Evolutionary conservation across 345 rosid genomes (phyloP), one percentile per base, ranked within the genome.

Genomic region (Stellera chamaejasme): DNA sequence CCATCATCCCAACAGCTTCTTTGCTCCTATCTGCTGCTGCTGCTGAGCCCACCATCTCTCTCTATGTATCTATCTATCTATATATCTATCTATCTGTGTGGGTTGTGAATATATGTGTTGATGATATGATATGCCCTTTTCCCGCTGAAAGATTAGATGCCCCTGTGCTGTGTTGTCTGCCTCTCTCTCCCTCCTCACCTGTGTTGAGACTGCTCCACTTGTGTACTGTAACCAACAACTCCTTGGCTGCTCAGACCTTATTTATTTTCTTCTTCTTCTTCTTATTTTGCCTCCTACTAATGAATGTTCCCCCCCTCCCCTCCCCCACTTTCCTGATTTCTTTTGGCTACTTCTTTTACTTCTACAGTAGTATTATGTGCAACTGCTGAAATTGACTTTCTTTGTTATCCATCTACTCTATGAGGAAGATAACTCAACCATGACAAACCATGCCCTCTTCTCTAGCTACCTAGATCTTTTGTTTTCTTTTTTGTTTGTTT

Each of bases 1-100:
- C 97, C 96, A 93, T 87, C 99, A 93, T 93, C 91, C 95, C 99
- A 55, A 89, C 92, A 59, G 97, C 99, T 77, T 93, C 97, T 82
- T 89, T 89, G 90, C 96, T 87, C 69, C 99, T 83, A 77, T 85
- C 92, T 32, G 39, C 4, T 80, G 83, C 88, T 75, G 85, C 84
- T 74, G 77, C 87, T 63, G 97, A 89, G 92, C 97, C 99, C 99
- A 87, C 97, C 99, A 93, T 92, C 65, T 73, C 72, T 75, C 68
- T 72, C 58, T 56, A 59, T 61, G 61, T 55, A 65, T 68, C 59
- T 60, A 12, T 15, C 36, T 28, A 55, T 36, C 43, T 13, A 15
- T 19, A 54, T 28, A 56, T 36, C 28, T 63, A 45, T 55, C 19
- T 52, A 16, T 27, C 23, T 63, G n/a, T 63, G 10, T 48, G 14